Percentiles rank a stretch among this genome's conserved stretches.
Conservation (phyloP, 345 rosid genomes). For the Aquilaria yunnanensis region DNA sequence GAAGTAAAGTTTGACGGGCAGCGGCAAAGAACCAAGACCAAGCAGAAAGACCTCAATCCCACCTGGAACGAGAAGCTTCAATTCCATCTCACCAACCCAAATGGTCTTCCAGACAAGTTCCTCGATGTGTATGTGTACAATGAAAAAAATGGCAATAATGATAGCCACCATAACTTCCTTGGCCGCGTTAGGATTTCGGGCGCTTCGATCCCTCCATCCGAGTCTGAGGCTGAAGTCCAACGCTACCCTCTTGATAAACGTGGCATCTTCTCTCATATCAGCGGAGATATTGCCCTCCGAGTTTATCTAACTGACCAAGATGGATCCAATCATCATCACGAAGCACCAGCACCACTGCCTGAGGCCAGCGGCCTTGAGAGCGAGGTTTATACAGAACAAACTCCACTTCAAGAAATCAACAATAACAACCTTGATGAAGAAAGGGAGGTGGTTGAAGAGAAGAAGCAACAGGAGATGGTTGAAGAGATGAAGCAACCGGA, state of each 20-base stretch:
- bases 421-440: constrained; percentile 22
- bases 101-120: neutral
- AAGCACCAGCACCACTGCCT: too few species aligned
- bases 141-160: neutral
- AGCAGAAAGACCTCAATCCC: constrained; percentile 14
- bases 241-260: constrained; percentile 18
- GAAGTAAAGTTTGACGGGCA: constrained; percentile 19
- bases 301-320: constrained; percentile 5
- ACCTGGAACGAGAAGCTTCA: constrained; percentile 20
- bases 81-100: constrained; percentile 7
- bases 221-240: constrained; percentile 10
- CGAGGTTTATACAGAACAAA: constrained; percentile 1
- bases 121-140: constrained; percentile 12
- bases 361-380: too few species aligned
- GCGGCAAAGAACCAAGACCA: constrained; percentile 8
- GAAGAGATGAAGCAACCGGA: constrained; percentile 18
- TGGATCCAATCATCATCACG: too few species aligned
- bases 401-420: constrained; percentile 27
- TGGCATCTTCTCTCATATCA: constrained; percentile 8
- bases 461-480: constrained; percentile 20
- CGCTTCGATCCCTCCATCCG: constrained; percentile 3
- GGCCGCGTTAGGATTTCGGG: constrained; percentile 20
- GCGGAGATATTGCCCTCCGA: constrained; percentile 18
- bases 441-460: constrained; percentile 20
- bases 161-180: constrained; percentile 1